Conservation (phyloP, 2,329 filamentous ascomycete species). For the Harringtonia aguacate region DNA sequence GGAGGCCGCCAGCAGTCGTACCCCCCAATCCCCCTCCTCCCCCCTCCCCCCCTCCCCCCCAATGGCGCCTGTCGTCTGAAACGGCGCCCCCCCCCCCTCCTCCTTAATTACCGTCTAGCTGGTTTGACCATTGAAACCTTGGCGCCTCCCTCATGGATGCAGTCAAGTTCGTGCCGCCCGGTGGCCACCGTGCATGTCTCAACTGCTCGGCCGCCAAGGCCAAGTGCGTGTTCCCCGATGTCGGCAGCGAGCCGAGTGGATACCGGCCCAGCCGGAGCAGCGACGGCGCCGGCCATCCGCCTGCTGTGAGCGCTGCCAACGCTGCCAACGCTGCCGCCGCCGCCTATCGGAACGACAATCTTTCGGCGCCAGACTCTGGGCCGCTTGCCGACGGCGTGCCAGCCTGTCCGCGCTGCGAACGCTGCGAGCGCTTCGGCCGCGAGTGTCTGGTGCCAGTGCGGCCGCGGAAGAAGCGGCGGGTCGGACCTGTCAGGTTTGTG, state of each 20-base stretch:
- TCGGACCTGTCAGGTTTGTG: slow-evolving; percentile 9
- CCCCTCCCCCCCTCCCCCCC: background rate
- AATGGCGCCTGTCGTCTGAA: background rate
- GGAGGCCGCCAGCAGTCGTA: too few relatives aligned
- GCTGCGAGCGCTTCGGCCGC: slow-evolving; percentile 11
- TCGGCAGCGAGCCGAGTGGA: too few relatives aligned
- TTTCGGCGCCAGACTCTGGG: background rate
- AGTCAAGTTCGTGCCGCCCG: slow-evolving; percentile 15
- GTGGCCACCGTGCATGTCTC: slow-evolving; percentile 15
- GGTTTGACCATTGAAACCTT: background rate
- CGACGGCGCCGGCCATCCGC: too few relatives aligned
- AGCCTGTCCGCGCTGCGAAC: slow-evolving; percentile 9
- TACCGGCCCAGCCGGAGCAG: too few relatives aligned
- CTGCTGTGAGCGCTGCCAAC: too few relatives aligned
- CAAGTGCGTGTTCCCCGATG: slow-evolving; percentile 14
- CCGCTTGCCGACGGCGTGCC: slow-evolving; percentile 4
- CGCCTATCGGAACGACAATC: too few relatives aligned
- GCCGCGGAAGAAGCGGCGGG: slow-evolving; percentile 13
- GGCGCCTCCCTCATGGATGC: slow-evolving; percentile 7
- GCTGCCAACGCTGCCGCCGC: background rate
- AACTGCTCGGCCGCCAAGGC: slow-evolving; percentile 15
- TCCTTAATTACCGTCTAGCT: slow-evolving; percentile 16
- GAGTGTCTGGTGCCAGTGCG: slow-evolving; percentile 11
- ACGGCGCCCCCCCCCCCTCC: background rate
- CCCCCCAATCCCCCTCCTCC: too few relatives aligned